Evolutionary conservation across 2,329 filamentous ascomycete genomes (phyloP).

Genomic region (Fusarium secorum): DNA sequence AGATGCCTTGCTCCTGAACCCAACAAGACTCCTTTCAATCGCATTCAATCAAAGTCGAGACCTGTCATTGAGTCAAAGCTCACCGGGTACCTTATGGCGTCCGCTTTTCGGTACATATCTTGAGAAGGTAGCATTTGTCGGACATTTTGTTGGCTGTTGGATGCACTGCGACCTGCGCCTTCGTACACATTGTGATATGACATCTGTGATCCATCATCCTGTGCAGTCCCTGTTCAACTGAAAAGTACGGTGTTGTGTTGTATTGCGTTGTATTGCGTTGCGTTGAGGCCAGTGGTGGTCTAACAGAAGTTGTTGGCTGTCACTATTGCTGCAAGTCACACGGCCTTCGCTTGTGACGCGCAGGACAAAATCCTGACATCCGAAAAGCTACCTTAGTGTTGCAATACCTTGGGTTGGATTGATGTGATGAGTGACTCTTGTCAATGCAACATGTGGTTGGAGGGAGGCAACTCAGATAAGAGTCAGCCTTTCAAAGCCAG

Average conservation of each 20-base stretch:
- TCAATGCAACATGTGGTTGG: background rate
- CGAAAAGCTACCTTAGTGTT: background rate
- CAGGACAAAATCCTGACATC: slow-evolving; percentile 9
- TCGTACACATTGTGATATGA: background rate
- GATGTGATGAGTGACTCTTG: slow-evolving; percentile 1
- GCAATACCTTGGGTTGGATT: background rate
- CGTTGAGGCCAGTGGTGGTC: background rate
- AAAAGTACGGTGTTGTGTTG: slow-evolving; percentile 3
- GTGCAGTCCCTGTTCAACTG: background rate
- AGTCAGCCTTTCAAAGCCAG: background rate
- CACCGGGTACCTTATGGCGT: background rate
- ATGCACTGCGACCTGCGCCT: background rate
- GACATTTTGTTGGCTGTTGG: background rate
- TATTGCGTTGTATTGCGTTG: background rate
- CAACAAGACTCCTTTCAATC: background rate
- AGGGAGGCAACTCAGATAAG: background rate
- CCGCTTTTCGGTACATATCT: background rate
- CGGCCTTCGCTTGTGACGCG: slow-evolving; percentile 26
- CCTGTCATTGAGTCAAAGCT: background rate
- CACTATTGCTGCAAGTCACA: slow-evolving; percentile 26
- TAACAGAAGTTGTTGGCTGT: background rate
- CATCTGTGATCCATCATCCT: background rate
- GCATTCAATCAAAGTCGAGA: background rate
- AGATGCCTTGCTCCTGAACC: background rate
- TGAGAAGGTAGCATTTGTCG: background rate